Evolutionary conservation across 2,329 filamentous ascomycete species (phyloP), one percentile per base, ranked within the genome.

Genomic region (Drechslerella coelobrocha): DNA sequence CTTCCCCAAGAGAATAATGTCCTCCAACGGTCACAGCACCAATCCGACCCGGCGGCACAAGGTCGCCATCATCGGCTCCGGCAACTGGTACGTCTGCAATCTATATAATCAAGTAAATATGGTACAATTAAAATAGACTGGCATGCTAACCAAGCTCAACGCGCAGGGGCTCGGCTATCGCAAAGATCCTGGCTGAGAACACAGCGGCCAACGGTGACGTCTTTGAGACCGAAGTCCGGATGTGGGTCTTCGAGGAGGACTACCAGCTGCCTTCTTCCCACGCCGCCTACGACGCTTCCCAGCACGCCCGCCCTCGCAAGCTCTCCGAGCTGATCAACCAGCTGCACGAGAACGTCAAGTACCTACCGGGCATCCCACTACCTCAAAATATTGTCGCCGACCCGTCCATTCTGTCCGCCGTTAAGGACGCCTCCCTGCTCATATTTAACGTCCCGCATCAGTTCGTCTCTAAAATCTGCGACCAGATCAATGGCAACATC

Each of bases 161-260:
- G 73, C 60, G 34, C 71, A 94, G 90, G 92, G 94, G 94, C 76
- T 96, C 92, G 71, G 96, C 94, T 68, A 97, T 99, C 80, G 88
- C 92, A 78, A 99, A 99, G 82, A 95, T 99, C 73, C 86, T 97
- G 56, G 92, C 92, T 75, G 93, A 99, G 80, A 99, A 96, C 81
- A 89, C 91, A 37, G 86, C 85, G 72, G 87, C 84, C 73, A 84
- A 96, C 80, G 84, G 87, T 8, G 85, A 91, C 27, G 78, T 97
- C 47, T 99, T 97, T 78, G 90, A 97, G 77, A 83, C 88, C 78
- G 83, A 91, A 72, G 92, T 99, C 56, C 91, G 96, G 81, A 97
- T 99, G 94, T 99, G 94, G 94, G 95, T 99, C 77, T 97, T 87
- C 78, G 94, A 99, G 81, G 94, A 99, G 80, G 86, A 96, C 23